Conservation (phyloP, 495 filamentous ascomycete genomes). For the Penicillium pulvis region DNA sequence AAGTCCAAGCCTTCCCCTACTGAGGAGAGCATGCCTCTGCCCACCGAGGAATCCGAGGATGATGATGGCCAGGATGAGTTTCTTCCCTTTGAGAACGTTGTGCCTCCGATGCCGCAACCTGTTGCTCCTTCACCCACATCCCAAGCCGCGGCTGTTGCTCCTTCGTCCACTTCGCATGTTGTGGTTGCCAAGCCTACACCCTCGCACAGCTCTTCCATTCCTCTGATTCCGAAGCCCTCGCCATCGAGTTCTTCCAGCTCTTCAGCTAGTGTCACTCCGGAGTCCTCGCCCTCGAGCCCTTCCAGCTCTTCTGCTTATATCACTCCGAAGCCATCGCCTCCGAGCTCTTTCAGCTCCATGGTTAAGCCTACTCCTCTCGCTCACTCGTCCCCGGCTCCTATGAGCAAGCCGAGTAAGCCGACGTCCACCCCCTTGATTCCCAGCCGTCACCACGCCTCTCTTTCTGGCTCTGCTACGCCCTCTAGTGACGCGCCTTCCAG, state of each 20-base stretch:
- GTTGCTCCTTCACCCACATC: slow-evolving; percentile 5
- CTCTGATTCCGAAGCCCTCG: neutral
- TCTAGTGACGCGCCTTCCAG: slow-evolving; percentile 9
- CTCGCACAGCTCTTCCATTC: neutral
- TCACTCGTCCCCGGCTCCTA: neutral
- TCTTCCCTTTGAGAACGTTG: slow-evolving; percentile 1
- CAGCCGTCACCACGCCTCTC: neutral
- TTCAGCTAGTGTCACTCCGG: neutral
- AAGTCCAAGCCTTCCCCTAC: neutral
- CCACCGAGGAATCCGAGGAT: neutral
- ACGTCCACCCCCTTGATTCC: neutral
- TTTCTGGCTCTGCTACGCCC: slow-evolving; percentile 12
- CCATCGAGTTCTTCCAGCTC: neutral
- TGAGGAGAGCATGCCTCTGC: neutral
- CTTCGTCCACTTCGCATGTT: neutral
- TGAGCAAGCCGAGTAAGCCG: neutral
- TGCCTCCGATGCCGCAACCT: slow-evolving; percentile 9
- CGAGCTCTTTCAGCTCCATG: slow-evolving; percentile 10
- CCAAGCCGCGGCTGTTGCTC: slow-evolving; percentile 5
- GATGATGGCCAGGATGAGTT: slow-evolving; percentile 1
- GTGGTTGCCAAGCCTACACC: neutral
- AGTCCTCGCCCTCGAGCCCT: neutral
- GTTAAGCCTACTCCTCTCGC: neutral
- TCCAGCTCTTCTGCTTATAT: neutral
- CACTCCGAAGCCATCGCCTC: neutral